phyloP scores from a whole-genome alignment of 2,329 filamentous ascomycete genomes.

The Rutstroemia sp. region DNA sequence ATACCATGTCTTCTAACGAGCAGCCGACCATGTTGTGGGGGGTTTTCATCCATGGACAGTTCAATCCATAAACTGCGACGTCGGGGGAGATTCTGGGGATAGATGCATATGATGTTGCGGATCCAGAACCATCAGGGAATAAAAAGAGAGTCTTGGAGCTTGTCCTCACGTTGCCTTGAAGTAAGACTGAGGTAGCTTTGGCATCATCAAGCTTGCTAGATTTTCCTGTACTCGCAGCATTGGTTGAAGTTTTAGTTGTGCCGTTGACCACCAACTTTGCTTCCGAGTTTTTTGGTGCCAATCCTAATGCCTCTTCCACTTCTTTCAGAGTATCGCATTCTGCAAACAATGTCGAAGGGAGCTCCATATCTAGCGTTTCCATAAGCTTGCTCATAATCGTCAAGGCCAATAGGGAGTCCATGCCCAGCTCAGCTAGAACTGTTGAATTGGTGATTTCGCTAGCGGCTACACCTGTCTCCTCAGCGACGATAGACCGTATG shows the following conservation, averaged over 20 bases:
- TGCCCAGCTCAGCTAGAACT: not conserved
- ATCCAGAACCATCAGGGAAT: slow-evolving; percentile 2
- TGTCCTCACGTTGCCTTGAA: not conserved
- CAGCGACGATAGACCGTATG: not conserved
- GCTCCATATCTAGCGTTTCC: not conserved
- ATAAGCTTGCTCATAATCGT: not conserved
- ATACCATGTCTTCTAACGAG: not conserved
- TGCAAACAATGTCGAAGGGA: not conserved
- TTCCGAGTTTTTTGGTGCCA: not conserved
- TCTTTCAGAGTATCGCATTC: not conserved
- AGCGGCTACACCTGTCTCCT: not conserved
- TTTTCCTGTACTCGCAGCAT: not conserved
- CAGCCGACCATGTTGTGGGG: not conserved
- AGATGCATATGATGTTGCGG: not conserved
- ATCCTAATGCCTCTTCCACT: not conserved
- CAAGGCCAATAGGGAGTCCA: not conserved
- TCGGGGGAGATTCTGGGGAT: not conserved
- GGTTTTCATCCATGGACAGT: not conserved
- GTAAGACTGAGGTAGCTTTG: not conserved
- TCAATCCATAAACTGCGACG: not conserved
- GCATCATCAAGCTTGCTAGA: not conserved
- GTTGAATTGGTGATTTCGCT: not conserved
- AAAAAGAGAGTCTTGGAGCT: not conserved
- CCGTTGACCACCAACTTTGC: too few species aligned
- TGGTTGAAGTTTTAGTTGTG: not conserved